Evolutionary conservation across 768 basidiomycete genomes (phyloP), one percentile per base, ranked within the genome.

Genomic region (Saitozyma sp.): DNA sequence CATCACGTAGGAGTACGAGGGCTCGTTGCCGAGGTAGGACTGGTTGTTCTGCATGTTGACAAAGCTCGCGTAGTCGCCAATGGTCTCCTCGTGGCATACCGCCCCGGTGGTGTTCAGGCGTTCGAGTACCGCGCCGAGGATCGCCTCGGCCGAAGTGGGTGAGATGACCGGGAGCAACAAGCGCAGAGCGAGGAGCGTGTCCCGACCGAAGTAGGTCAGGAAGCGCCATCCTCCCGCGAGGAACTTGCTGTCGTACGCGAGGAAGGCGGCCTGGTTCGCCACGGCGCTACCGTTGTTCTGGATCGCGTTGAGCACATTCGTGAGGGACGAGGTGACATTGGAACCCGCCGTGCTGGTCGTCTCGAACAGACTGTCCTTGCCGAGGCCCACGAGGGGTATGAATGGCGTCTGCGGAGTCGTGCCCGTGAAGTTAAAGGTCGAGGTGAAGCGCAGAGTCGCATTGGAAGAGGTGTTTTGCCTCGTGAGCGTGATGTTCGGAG

Each of bases 221-320:
- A 83, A 83, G 50, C 82, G 69, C 82, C 82, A 83, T 41, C 83
- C 83, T 4, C 83, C 83, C 8, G 82, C 83, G 6, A 81, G 77
- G 57, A 82, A 82, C 63, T 82, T 82, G 50, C 81, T 65, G 37
- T 70, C 50, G 59, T 81, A 83, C 1, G 82, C 76, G 57, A 83
- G 68, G 66, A 83, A 83, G 2, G 82, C 81, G 9, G 80, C 74
- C 56, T 79, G 66, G 46, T 74, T 60, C 58, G 75, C 78, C 53
- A 70, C 61, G 50, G 62, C 59, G 2, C 63, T 67, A 9, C 78
- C 77, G 58, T 74, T 70, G 40, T 59, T 56, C 54, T 68, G 67
- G 39, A 83, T 63, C 3, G 73, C 72, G 37, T 73, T 54, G 49
- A 83, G 61, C 3, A 79, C 78, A 5, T 64, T 63, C 19, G 69